phyloP scores from a whole-genome alignment of 176 grass and related monocot genomes.

The Rhipidocladum racemiflorum region DNA sequence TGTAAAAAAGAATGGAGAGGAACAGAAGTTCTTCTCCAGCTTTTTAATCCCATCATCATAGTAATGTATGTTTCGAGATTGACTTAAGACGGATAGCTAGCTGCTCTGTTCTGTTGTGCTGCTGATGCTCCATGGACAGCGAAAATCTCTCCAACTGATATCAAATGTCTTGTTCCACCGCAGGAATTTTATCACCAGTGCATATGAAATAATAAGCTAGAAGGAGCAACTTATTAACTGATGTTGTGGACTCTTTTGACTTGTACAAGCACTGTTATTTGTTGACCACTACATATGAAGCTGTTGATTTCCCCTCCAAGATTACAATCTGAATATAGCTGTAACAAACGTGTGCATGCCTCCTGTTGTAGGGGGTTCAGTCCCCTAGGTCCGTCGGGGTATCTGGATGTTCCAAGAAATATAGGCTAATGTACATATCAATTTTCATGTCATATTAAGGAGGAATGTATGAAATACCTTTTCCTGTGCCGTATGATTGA shows the following conservation, averaged over 20 bases:
- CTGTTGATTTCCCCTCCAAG: background rate
- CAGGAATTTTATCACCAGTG: slow-evolving; percentile 40
- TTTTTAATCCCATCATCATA: slow-evolving; percentile 12
- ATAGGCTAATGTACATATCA: no score
- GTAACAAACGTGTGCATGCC: background rate
- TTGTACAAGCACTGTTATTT: slow-evolving; percentile 3
- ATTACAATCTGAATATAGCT: background rate
- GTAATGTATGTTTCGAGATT: slow-evolving; percentile 38
- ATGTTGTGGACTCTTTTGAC: slow-evolving; percentile 25
- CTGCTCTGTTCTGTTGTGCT: background rate
- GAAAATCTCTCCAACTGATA: slow-evolving; percentile 7
- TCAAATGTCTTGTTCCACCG: slow-evolving; percentile 14
- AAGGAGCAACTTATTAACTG: slow-evolving; percentile 36
- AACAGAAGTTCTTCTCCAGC: slow-evolving; percentile 4
- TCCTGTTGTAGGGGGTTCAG: no score
- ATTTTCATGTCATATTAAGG: no score
- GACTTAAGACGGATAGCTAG: slow-evolving; percentile 32
- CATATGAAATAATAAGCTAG: slow-evolving; percentile 43
- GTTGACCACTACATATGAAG: slow-evolving; percentile 11
- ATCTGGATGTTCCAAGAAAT: no score
- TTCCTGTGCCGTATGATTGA: no score
- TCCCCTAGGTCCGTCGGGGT: no score
- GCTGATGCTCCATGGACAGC: slow-evolving; percentile 21
- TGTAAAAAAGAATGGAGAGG: slow-evolving; percentile 28
- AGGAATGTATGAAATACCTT: no score